These are phyloP conservation scores for Pestalotiopsis sp. DNA, from an alignment of 2,329 filamentous ascomycete species.

Conservation along the genomic window DNA sequence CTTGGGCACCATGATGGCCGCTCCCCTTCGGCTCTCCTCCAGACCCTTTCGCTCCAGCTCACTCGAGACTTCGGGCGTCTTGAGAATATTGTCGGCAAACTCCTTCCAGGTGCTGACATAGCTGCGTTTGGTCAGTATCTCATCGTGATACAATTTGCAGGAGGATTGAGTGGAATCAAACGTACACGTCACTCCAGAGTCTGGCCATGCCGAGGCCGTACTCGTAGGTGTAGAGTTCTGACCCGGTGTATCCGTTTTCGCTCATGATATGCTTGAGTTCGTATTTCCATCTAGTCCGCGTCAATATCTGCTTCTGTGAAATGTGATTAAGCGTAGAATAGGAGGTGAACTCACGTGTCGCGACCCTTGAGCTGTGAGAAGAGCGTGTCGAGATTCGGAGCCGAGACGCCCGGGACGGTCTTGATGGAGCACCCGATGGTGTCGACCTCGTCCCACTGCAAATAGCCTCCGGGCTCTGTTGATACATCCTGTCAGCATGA, in stretches of 20 bases:
- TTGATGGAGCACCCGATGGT: slow-evolving; percentile 10
- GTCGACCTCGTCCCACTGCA: slow-evolving; percentile 18
- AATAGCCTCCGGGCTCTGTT: slow-evolving; percentile 16
- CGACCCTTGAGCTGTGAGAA: not conserved
- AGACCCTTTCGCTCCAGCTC: not conserved
- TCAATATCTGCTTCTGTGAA: not conserved
- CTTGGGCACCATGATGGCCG: slow-evolving; percentile 4
- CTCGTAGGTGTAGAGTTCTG: slow-evolving; percentile 13
- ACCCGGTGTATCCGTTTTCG: slow-evolving; percentile 8
- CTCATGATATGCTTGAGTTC: slow-evolving; percentile 10
- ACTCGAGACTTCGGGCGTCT: slow-evolving; percentile 4
- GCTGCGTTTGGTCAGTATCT: not conserved
- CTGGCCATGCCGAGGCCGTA: slow-evolving; percentile 12
- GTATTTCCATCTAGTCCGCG: slow-evolving; percentile 13
- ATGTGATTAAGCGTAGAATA: not conserved
- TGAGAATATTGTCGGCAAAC: slow-evolving; percentile 1
- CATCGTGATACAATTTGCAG: not conserved
- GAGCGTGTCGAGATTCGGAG: slow-evolving; percentile 8
- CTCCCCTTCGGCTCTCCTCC: not conserved
- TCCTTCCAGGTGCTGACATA: slow-evolving; percentile 7
- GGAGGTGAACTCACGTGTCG: not conserved
- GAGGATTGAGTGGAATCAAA: not conserved
- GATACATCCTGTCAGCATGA: not conserved
- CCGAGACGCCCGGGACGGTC: slow-evolving; percentile 11
- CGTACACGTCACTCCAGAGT: slow-evolving; percentile 17